Percentiles rank a stretch among this genome's conserved stretches.
These are phyloP conservation scores for Eucalyptus regnans DNA, from an alignment of 345 rosid species.

Conservation along the genomic window DNA sequence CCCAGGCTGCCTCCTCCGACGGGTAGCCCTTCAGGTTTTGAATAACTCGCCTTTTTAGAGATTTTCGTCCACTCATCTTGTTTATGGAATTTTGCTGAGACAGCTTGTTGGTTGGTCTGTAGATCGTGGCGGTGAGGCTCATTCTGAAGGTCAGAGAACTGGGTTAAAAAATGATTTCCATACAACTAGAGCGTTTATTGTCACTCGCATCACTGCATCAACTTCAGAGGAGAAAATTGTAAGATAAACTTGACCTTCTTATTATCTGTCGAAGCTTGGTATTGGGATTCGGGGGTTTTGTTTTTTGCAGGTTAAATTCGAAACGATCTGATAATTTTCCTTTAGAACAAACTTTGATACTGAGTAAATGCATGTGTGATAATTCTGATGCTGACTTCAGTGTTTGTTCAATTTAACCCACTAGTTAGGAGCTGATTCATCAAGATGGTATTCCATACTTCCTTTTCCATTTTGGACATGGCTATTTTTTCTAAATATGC, in stretches of 20 bases:
- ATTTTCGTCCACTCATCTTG: not conserved
- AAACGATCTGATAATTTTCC: not conserved
- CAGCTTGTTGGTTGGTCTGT: not conserved
- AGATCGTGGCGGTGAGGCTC: constrained; percentile 16
- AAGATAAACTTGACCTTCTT: not conserved
- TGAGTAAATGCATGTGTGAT: not conserved
- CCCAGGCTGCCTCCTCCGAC: constrained; percentile 22
- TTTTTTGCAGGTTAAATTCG: not conserved
- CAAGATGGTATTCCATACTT: not conserved
- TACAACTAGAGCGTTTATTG: not conserved
- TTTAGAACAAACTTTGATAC: not conserved
- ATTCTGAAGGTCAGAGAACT: not conserved
- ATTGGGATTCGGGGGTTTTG: not conserved
- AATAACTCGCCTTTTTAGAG: not conserved
- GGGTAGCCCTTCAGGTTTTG: constrained; percentile 18
- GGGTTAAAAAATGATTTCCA: constrained; percentile 1
- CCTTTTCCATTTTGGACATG: not conserved
- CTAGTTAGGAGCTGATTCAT: not conserved
- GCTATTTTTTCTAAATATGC: not conserved
- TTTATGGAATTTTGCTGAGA: not conserved
- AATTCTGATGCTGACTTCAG: not conserved
- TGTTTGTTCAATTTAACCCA: not conserved
- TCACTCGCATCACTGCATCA: not conserved
- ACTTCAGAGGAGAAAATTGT: constrained; percentile 13
- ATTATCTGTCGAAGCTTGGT: not conserved